These are phyloP conservation scores for Galerina marginata DNA, from an alignment of 768 basidiomycete species.

Conservation along the genomic window DNA sequence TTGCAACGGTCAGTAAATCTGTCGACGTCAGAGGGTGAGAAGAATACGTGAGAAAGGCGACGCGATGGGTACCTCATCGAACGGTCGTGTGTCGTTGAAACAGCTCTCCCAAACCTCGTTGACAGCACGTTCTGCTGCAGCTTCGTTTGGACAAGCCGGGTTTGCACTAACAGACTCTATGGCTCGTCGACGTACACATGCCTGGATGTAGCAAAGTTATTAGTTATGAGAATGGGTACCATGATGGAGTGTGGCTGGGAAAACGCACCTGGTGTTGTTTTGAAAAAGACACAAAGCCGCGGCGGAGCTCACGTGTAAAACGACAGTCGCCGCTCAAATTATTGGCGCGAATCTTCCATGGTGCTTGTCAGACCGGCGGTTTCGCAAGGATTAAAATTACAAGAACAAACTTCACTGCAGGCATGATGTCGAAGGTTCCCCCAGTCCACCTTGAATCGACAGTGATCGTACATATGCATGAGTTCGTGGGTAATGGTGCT, in stretches of 20 bases:
- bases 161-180: conserved; percentile 82
- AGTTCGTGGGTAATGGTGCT: conserved; percentile 93
- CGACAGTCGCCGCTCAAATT: conserved; percentile 93
- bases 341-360: conserved; percentile 87
- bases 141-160: conserved; percentile 76
- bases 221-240: conserved; percentile 11
- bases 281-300: conserved; percentile 80
- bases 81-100: conserved; percentile 93
- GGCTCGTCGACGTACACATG: conserved; percentile 89
- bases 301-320: conserved; percentile 78
- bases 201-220: conserved; percentile 46
- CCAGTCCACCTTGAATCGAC: conserved; percentile 95
- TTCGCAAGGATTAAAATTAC: background rate
- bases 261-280: conserved; percentile 88
- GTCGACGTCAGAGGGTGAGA: conserved; percentile 21
- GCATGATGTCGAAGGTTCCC: conserved; percentile 90
- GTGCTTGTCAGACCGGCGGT: background rate
- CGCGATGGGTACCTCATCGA: conserved; percentile 78
- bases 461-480: conserved; percentile 94
- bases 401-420: conserved; percentile 84
- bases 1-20: conserved; percentile 26
- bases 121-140: conserved; percentile 84
- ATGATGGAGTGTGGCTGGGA: conserved; percentile 8
- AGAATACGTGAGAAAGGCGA: conserved; percentile 2
- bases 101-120: conserved; percentile 99